These are phyloP conservation scores for Nemania diffusa DNA, from an alignment of 2,329 filamentous ascomycete genomes.

Conservation along the genomic window DNA sequence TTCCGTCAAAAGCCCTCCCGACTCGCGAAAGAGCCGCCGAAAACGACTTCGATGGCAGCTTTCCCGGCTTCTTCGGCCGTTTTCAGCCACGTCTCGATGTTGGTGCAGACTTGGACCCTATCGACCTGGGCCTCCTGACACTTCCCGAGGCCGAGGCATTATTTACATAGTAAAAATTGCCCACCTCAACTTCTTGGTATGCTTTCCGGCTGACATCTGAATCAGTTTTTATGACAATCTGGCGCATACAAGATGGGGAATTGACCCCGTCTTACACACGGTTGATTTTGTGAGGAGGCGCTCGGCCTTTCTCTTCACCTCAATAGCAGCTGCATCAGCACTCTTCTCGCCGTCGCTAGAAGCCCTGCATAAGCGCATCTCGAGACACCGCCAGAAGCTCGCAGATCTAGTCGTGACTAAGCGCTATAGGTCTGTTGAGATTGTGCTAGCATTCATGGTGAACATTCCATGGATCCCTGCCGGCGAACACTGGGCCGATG, in stretches of 20 bases:
- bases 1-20: constrained; percentile 38
- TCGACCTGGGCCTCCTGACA: constrained; percentile 75
- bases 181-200: not conserved
- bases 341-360: constrained; percentile 72
- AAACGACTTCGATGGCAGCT: constrained; percentile 58
- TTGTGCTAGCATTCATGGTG: constrained; percentile 78
- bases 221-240: constrained; percentile 74
- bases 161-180: constrained; percentile 65
- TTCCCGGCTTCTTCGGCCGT: constrained; percentile 74
- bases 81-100: constrained; percentile 71
- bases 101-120: constrained; percentile 72
- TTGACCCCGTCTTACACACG: constrained; percentile 74
- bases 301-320: constrained; percentile 78
- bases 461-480: constrained; percentile 81
- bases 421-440: constrained; percentile 75
- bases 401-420: constrained; percentile 70
- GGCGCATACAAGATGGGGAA: constrained; percentile 78
- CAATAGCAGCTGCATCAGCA: constrained; percentile 74
- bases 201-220: constrained; percentile 17
- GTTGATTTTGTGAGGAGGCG: constrained; percentile 72
- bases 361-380: constrained; percentile 72
- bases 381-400: constrained; percentile 70
- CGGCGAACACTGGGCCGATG: constrained; percentile 73
- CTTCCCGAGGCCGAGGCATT: constrained; percentile 71
- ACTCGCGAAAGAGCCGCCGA: constrained; percentile 51